These are phyloP conservation scores for Oemleria cerasiformis DNA, from an alignment of 306 rosid genomes.

Conservation along the genomic window DNA sequence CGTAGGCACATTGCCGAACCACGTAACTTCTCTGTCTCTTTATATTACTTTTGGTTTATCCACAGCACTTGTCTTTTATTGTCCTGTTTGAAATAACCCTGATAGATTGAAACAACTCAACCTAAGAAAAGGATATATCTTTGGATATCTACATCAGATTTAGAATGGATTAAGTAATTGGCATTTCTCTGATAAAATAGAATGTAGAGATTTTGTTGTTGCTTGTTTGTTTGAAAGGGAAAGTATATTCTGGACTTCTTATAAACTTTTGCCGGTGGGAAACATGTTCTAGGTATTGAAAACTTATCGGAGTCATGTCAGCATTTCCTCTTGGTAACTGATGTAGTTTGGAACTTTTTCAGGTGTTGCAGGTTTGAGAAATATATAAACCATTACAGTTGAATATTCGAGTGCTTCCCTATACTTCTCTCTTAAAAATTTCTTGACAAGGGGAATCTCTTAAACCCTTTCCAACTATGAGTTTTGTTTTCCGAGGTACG, in stretches of 20 bases:
- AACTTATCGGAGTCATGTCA: background rate
- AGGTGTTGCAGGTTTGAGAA: conserved; percentile 8
- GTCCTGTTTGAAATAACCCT: no score
- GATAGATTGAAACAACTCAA: no score
- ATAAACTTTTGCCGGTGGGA: background rate
- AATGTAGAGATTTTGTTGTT: background rate
- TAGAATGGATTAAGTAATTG: background rate
- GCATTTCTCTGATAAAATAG: background rate
- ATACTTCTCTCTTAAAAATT: background rate
- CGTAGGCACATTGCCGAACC: background rate
- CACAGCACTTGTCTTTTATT: no score
- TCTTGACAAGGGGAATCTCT: background rate
- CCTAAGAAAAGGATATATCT: no score
- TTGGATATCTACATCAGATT: no score
- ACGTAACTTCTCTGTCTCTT: no score
- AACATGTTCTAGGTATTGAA: background rate
- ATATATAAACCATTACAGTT: background rate
- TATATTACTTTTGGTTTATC: no score
- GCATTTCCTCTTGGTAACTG: background rate
- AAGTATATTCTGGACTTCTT: background rate
- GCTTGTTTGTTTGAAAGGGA: background rate
- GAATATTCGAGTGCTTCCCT: background rate
- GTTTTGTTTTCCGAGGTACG: conserved; percentile 65
- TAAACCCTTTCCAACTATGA: conserved; percentile 38
- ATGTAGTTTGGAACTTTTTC: background rate